A percentile compares a stretch with the other conserved stretches of the same genome.
Conservation (phyloP, 352 stramenopile genomes). For the Blastocystis sp. region DNA sequence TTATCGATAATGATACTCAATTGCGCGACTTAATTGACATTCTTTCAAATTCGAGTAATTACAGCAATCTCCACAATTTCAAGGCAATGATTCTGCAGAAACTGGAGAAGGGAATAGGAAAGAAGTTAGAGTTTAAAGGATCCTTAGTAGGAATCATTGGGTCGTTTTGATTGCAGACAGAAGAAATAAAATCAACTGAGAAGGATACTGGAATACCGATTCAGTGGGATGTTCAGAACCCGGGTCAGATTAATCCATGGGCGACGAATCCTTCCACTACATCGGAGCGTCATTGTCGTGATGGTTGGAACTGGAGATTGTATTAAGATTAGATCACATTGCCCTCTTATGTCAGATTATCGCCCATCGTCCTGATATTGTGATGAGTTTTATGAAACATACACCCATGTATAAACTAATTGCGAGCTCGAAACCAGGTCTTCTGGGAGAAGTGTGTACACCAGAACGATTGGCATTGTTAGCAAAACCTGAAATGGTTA, state of each 20-base stretch:
- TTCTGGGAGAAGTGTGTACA: conserved; percentile 41
- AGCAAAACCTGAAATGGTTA: conserved; percentile 42
- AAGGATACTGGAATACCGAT: not conserved
- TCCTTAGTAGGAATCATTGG: not conserved
- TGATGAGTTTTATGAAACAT: conserved; percentile 25
- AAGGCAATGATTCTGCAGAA: conserved; percentile 26
- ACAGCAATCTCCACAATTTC: conserved; percentile 2
- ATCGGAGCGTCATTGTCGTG: conserved; percentile 9
- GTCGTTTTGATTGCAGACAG: not conserved
- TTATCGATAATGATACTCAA: conserved; percentile 25
- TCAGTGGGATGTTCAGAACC: not conserved
- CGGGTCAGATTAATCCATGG: not conserved
- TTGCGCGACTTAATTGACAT: conserved; percentile 8
- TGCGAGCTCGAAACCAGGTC: not conserved
- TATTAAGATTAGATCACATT: conserved; percentile 19
- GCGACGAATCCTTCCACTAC: not conserved
- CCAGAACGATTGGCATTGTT: conserved; percentile 24
- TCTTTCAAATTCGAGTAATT: conserved; percentile 20
- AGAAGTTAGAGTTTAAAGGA: not conserved
- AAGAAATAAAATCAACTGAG: not conserved
- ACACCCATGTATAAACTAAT: conserved; percentile 47
- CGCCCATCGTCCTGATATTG: conserved; percentile 37
- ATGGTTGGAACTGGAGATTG: not conserved
- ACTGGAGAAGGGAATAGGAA: conserved; percentile 2
- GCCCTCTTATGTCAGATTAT: conserved; percentile 44